Evolutionary conservation across 805 yeast species (phyloP).

Genomic region (Saccharomycopsis capsularis): DNA sequence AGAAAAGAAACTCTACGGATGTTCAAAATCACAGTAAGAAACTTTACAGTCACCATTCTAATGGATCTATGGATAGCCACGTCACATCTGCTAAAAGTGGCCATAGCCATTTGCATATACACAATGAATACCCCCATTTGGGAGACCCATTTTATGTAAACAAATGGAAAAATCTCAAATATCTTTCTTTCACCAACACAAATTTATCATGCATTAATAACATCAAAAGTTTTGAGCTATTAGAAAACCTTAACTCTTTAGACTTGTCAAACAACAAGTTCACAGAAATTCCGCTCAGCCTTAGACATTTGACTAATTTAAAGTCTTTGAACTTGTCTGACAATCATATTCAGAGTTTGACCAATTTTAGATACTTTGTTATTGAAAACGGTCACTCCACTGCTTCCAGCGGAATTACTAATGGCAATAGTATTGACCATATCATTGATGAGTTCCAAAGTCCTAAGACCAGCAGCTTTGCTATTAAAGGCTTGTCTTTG

Average conservation of each 20-base stretch:
- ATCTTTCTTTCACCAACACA: constrained; percentile 36
- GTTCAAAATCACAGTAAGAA: neutral
- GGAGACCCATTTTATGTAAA: constrained; percentile 15
- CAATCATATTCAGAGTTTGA: constrained; percentile 33
- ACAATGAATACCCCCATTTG: constrained; percentile 1
- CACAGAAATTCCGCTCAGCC: constrained; percentile 45
- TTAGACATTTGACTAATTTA: constrained; percentile 40
- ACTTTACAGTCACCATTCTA: neutral
- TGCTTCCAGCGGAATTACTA: too few relatives aligned
- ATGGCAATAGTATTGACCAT: too few relatives aligned
- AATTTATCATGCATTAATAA: constrained; percentile 30
- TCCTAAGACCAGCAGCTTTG: constrained; percentile 11
- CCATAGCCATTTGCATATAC: neutral
- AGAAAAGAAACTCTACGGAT: constrained; percentile 8
- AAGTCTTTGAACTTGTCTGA: constrained; percentile 48
- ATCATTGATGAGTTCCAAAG: neutral
- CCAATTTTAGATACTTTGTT: constrained; percentile 27
- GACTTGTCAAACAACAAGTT: constrained; percentile 52
- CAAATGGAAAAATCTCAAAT: constrained; percentile 35
- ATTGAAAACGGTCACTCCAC: neutral
- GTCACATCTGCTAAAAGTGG: neutral
- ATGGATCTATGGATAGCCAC: too few relatives aligned
- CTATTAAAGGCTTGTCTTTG: constrained; percentile 33
- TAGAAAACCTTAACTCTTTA: constrained; percentile 34
- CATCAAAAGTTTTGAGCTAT: constrained; percentile 27